Percentiles rank a stretch among this genome's conserved stretches.
These are phyloP conservation scores for Zea luxurians DNA, from an alignment of 176 grass and related monocot species.

Conservation along the genomic window DNA sequence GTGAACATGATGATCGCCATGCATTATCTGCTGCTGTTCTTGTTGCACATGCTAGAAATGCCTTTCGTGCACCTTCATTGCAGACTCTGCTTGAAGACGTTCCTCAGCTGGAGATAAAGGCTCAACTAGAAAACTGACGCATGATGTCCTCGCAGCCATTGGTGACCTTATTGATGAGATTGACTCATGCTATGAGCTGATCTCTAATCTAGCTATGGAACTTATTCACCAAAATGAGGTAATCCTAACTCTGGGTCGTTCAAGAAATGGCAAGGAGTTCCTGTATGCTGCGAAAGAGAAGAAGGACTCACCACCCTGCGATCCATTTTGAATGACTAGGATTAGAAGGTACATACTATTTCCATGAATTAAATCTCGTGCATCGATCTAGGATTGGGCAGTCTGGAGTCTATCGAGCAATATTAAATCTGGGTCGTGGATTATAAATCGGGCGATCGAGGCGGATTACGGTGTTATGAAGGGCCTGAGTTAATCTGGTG, in stretches of 20 bases:
- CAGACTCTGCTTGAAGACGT: constrained; percentile 94
- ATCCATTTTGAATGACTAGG: too few relatives aligned
- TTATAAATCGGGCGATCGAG: too few relatives aligned
- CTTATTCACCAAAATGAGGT: constrained; percentile 99
- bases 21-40: constrained; percentile 76
- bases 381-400: too few relatives aligned
- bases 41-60: constrained; percentile 90
- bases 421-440: too few relatives aligned
- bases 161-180: constrained; percentile 94
- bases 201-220: constrained; percentile 94
- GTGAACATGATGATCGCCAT: constrained; percentile 59
- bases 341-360: too few relatives aligned
- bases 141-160: constrained; percentile 91
- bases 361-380: too few relatives aligned
- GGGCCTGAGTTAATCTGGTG: too few relatives aligned
- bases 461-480: too few relatives aligned
- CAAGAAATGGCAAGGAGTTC: constrained; percentile 94
- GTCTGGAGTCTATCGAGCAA: too few relatives aligned
- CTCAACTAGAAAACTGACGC: constrained; percentile 75
- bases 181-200: constrained; percentile 81
- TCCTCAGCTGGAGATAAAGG: constrained; percentile 79
- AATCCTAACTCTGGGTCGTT: constrained; percentile 92
- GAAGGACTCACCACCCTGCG: too few relatives aligned
- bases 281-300: constrained; percentile 92
- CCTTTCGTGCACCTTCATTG: constrained; percentile 83